phyloP scores from a whole-genome alignment of 148 eudicot species.

The Chenopodium album region DNA sequence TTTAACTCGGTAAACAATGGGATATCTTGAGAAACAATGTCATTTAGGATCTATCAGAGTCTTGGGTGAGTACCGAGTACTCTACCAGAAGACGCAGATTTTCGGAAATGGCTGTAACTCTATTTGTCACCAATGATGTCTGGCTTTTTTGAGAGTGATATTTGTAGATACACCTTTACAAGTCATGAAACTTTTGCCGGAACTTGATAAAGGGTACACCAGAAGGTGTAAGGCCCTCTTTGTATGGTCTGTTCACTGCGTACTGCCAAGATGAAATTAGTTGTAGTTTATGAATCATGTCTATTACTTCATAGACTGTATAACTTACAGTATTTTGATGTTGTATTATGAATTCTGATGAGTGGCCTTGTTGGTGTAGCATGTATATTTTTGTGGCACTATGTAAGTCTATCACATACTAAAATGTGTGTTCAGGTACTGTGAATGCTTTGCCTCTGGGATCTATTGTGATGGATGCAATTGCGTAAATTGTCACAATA shows the following conservation, averaged over 20 bases:
- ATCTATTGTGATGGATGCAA: constrained; percentile 77
- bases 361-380: not conserved
- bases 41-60: not conserved
- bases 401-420: constrained; percentile 6
- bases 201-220: not conserved
- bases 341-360: not conserved
- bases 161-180: not conserved
- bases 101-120: not conserved
- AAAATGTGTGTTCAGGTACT: constrained; percentile 54
- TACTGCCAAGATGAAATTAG: not conserved
- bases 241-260: not conserved
- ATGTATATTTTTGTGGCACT: not conserved
- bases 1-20: not conserved
- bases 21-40: not conserved
- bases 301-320: not conserved
- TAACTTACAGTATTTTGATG: not conserved
- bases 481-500: constrained; percentile 69
- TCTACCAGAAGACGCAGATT: not conserved
- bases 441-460: constrained; percentile 84
- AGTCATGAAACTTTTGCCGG: not conserved
- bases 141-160: not conserved
- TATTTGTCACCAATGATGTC: not conserved
- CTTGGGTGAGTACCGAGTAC: not conserved
- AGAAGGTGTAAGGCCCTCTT: not conserved
- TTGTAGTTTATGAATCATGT: not conserved